Base-by-base conservation (phyloP, 108 stramenopile genomes). In the Nitzschia sp. region DNA sequence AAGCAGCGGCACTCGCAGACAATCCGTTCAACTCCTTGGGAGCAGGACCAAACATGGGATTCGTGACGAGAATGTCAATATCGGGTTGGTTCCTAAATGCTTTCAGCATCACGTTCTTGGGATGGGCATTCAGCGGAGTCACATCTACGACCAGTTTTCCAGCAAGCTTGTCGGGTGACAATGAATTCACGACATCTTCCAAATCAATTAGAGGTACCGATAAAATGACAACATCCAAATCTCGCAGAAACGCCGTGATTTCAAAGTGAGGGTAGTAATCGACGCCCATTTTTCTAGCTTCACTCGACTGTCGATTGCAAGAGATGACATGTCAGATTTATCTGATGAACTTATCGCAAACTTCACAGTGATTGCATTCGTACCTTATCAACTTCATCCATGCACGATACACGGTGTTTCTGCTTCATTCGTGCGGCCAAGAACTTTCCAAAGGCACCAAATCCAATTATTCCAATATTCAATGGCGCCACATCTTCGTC, bases 381-480 rank as follows among this genome's bases (percentile, higher is more conserved):
- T 32, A 81, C 83, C 78, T 72, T 80, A 59, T 88, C 86, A 34
- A 65, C 61, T 34, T 74, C 74, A 75, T 95, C 94, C 49, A 92
- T 80, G 56, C 89, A 90, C 18, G 82, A 77, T n/a, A 92, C 77
- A 21, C 65, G 63, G 64, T 95, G 86, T 36, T 85, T 69, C 19
- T 69, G 34, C 15, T 72, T 64, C 85, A 95, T 80, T 24, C 75
- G 68, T n/a, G 82, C 56, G 2, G 84, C 88, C 85, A 69, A 77
- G 68, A 97, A 97, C 64, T 98, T 97, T 18, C 97, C 98, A 62
- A 98, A 97, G 33, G 75, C 38, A 18, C 94, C 97, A 71, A 98
- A 99, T 17, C 97, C 97, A 29, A 99, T 75, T 31, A 99, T 84
- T 8, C 98, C 98, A 54, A 99, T 96, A 54, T 87, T 95, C 46